A percentile compares a stretch with the other conserved stretches of the same genome.
Conservation (phyloP, 108 stramenopile genomes). For the Pseudonitzschia pungens region DNA sequence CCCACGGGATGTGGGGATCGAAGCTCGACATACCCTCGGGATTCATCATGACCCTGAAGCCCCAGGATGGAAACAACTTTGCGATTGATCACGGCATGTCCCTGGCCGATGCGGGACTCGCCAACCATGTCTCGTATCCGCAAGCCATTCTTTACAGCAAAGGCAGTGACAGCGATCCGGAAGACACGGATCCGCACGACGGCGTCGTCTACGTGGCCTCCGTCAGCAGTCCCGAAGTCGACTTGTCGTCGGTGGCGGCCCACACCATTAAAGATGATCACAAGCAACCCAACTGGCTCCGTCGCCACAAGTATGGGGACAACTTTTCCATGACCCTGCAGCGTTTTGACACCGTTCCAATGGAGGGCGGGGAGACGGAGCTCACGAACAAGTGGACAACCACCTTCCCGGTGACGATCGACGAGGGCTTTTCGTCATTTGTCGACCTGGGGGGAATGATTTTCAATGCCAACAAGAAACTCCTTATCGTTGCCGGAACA, state of each 20-base stretch:
- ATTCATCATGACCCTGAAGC: background rate
- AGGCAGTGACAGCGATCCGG: background rate
- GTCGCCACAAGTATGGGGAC: slow-evolving; percentile 16
- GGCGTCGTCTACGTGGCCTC: slow-evolving; percentile 20
- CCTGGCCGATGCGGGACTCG: background rate
- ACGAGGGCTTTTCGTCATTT: background rate
- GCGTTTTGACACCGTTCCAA: background rate
- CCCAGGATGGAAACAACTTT: background rate
- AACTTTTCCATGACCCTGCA: slow-evolving; percentile 22
- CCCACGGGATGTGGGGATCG: slow-evolving; percentile 9
- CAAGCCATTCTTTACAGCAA: background rate
- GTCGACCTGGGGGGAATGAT: slow-evolving; percentile 26
- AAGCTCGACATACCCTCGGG: background rate
- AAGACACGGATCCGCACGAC: background rate
- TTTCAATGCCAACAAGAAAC: background rate
- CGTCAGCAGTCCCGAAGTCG: slow-evolving; percentile 9
- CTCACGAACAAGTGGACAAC: background rate
- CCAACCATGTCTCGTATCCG: background rate
- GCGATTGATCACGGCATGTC: background rate
- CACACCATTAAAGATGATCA: background rate
- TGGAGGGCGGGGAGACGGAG: background rate
- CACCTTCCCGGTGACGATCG: slow-evolving; percentile 12
- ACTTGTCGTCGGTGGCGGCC: background rate
- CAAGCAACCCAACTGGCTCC: slow-evolving; percentile 28
- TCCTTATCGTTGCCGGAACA: slow-evolving; percentile 26